Evolutionary conservation across 768 basidiomycete species (phyloP), one percentile per base, ranked within the genome.

Genomic region (Scleroderma bovista): DNA sequence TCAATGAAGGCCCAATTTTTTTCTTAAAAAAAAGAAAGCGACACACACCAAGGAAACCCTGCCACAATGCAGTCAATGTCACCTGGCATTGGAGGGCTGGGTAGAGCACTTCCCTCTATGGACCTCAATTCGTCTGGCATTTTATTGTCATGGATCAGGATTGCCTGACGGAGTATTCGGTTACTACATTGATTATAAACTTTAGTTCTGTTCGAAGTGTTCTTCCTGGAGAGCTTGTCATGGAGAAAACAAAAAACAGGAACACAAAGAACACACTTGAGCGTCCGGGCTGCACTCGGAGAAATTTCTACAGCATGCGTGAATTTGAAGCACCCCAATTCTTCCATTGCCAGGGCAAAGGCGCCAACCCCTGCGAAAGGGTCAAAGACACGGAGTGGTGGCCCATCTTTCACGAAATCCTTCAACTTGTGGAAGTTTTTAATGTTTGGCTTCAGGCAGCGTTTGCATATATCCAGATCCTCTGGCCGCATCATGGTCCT

Each of bases 21-120:
- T n/a, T n/a, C n/a, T n/a, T n/a, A n/a, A n/a, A n/a, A n/a, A n/a
- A n/a, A n/a, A n/a, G n/a, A n/a, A n/a, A n/a, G n/a, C n/a, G n/a
- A n/a, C n/a, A n/a, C 53, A 20, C 49, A 84, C 88, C 89, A 92
- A 32, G 89, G 89, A 55, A 91, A 86, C 0, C 90, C 89, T 16
- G 81, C 76, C 12, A 78, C 66, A 13, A 91, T 71, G 24, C 81
- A 73, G 45, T 88, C 77, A 47, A 86, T 76, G 3, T 80, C 73
- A 6, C 72, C 77, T 7, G 75, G 75, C 37, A 66, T 66, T 3
- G 80, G 79, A 11, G 75, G 77, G 3, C 59, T 58, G 2, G 79
- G 78, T 12, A 83, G 54, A 2, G 49, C 58, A 9, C 66, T 65
- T 9, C 67, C 65, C 38, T 77, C 70, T 22, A 74, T 51, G 8